Evolutionary conservation across 1,139 yeast genomes (phyloP).

Genomic region (Magnusiomyces fungicola): DNA sequence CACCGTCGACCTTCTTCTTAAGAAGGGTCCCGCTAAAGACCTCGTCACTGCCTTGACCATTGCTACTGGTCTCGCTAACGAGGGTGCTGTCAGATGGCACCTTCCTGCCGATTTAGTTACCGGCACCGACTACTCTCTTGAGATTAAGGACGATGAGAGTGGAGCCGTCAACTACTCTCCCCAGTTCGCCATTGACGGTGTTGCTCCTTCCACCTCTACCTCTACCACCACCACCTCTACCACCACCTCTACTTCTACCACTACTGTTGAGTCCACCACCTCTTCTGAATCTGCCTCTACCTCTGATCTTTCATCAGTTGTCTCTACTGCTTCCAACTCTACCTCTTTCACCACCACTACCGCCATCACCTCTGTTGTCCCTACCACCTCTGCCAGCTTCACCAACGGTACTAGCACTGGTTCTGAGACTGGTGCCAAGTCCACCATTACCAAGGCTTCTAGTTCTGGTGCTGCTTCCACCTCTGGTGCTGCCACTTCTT

Average conservation of each 20-base stretch:
- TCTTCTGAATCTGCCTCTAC: constrained; percentile 13
- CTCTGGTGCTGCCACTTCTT: constrained; percentile 1
- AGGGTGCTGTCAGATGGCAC: constrained; percentile 35
- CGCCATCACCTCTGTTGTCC: constrained; percentile 12
- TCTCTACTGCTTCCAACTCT: constrained; percentile 11
- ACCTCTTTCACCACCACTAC: constrained; percentile 13
- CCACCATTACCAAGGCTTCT: constrained; percentile 3
- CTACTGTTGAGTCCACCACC: constrained; percentile 14
- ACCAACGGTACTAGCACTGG: constrained; percentile 12
- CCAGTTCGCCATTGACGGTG: constrained; percentile 26
- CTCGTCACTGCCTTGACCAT: constrained; percentile 32
- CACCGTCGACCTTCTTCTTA: constrained; percentile 28
- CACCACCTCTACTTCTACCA: constrained; percentile 12
- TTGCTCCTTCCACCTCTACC: constrained; percentile 15
- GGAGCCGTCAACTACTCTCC: constrained; percentile 33
- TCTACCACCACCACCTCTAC: constrained; percentile 18
- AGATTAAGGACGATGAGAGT: constrained; percentile 27
- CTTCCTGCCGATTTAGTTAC: constrained; percentile 28
- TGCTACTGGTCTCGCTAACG: constrained; percentile 30
- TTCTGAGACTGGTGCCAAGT: background rate
- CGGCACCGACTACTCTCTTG: constrained; percentile 32
- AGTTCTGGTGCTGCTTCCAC: constrained; percentile 8
- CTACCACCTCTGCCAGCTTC: constrained; percentile 13
- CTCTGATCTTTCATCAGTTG: constrained; percentile 6
- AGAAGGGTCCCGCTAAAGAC: constrained; percentile 30